A percentile compares a stretch with the other conserved stretches of the same genome.
Evolutionary conservation across 169 alveolate species (phyloP).

Genomic region (Cryptosporidium xiaoi): DNA sequence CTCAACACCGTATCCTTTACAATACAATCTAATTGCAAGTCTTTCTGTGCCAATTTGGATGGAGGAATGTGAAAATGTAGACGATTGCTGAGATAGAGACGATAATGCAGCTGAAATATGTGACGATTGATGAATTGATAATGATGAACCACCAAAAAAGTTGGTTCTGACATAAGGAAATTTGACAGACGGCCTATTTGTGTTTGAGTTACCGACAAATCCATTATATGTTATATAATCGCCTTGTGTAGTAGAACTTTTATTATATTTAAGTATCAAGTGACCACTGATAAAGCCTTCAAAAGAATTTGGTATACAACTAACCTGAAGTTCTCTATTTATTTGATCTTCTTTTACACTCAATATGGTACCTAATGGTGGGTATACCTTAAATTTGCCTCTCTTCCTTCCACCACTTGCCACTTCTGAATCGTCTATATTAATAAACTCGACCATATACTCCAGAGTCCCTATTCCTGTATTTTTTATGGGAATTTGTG

Average conservation of each 20-base stretch:
- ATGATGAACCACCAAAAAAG: not conserved
- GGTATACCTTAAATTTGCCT: slow-evolving; percentile 63
- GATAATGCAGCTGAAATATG: not conserved
- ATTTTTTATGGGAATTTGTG: slow-evolving; percentile 37
- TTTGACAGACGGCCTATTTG: slow-evolving; percentile 17
- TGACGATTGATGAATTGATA: not conserved
- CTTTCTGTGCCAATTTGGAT: slow-evolving; percentile 58
- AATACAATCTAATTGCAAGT: slow-evolving; percentile 53
- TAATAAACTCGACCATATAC: slow-evolving; percentile 62
- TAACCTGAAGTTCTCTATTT: slow-evolving; percentile 52
- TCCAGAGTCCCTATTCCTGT: slow-evolving; percentile 67
- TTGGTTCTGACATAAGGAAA: slow-evolving; percentile 49
- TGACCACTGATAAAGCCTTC: slow-evolving; percentile 70
- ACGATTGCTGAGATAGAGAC: not conserved
- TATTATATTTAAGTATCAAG: slow-evolving; percentile 41
- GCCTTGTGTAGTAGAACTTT: not conserved
- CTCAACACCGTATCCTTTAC: slow-evolving; percentile 67
- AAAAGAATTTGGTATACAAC: slow-evolving; percentile 47
- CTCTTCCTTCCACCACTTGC: not conserved
- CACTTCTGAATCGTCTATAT: slow-evolving; percentile 16
- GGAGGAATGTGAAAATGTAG: not conserved
- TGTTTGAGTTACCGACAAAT: not conserved
- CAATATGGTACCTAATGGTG: slow-evolving; percentile 61
- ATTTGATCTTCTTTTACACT: slow-evolving; percentile 36
- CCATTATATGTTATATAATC: not conserved